Evolutionary conservation across 345 rosid species (phyloP), one percentile per base, ranked within the genome.

Genomic region (Hirschfeldia incana): DNA sequence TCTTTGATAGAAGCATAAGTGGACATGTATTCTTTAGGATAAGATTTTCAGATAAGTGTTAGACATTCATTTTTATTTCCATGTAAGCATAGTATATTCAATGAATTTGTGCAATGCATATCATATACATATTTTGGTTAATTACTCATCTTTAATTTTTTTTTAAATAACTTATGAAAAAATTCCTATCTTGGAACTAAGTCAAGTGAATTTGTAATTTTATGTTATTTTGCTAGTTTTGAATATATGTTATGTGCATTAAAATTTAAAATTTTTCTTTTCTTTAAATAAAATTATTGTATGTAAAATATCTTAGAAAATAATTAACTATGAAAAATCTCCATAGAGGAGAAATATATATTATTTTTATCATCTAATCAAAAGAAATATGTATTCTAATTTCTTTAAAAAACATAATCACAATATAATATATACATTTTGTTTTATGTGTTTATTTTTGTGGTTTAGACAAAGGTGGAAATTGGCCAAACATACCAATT

Each of bases 1-100:
- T 80, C 66, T 80, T 4, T 68, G 82, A 79, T 27, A 49, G 28
- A 49, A 7, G 57, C 78, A 62, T 74, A 62, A 44, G 83, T 79
- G 65, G 82, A 69, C 59, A 46, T 36, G 67, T 60, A 26, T 53
- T 63, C 17, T 51, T 51, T 30, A 51, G 67, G 83, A 74, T 80
- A 74, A 70, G 72, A 34, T 80, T 60, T 80, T 8, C 53, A 13
- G 71, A 80, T 79, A 79, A 79, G 28, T 61, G 21, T 62, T 4
- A 71, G 7, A 80, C 69, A 68, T 74, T 74, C 61, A 12, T 62
- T 79, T 33, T 62, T n/a, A 42, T 67, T 72, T 67, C 7, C 33
- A 16, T 57, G 8, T 32, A 33, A 71, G 39, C 13, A 8, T 29
- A 13, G 77, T 44, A 78, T 78, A 73, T 78, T 59, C 69, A 67